Conservation (phyloP, 768 basidiomycete species). For the Tephrocybe rancida region DNA sequence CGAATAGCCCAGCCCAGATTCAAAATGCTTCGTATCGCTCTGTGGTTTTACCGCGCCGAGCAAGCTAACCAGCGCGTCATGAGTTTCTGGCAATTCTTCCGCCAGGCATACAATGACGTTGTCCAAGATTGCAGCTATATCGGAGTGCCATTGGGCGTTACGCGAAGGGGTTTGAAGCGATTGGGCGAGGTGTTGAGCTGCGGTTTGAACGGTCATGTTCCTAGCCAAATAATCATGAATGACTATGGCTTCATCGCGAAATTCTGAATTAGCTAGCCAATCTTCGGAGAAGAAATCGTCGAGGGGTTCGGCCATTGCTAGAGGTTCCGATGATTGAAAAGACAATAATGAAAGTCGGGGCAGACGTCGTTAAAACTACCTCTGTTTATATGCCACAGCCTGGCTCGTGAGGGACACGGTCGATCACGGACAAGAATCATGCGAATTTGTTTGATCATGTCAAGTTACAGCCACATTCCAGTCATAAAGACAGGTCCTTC, state of each 20-base stretch:
- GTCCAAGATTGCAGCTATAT: neutral
- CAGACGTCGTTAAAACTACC: too few relatives aligned
- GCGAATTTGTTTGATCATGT: too few relatives aligned
- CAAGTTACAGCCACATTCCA: too few relatives aligned
- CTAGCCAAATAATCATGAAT: slow-evolving; percentile 1
- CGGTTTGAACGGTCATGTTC: neutral
- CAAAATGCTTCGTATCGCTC: neutral
- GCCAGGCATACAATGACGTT: neutral
- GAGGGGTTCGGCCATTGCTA: neutral
- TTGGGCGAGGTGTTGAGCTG: neutral
- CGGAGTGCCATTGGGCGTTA: neutral
- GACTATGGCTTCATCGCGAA: neutral
- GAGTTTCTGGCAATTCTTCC: neutral
- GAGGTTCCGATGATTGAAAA: neutral
- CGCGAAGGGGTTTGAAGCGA: neutral
- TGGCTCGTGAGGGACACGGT: too few relatives aligned
- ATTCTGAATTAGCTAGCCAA: neutral
- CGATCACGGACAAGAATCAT: too few relatives aligned
- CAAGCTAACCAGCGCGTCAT: neutral
- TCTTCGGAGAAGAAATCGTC: neutral
- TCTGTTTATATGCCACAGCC: too few relatives aligned
- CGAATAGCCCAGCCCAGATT: neutral
- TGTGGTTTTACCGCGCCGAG: neutral
- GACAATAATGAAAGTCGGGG: neutral
- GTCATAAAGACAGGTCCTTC: too few relatives aligned